Base-by-base conservation (phyloP, 2,329 filamentous ascomycete genomes). In the Hypoxylon sp. region DNA sequence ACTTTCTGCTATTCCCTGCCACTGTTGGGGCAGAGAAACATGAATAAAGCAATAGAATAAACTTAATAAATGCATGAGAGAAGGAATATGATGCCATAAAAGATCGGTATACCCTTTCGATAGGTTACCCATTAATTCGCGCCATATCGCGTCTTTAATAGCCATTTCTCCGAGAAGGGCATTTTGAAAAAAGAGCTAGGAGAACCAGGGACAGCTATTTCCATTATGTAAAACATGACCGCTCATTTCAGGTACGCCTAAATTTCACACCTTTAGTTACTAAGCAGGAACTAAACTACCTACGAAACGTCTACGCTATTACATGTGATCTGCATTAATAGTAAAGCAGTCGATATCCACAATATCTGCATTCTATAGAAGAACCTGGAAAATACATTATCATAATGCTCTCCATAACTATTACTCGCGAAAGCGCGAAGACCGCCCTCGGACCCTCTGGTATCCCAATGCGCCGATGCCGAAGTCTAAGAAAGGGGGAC, bases 381-480 rank as follows among this genome's bases (percentile, higher is more conserved):
- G 26, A 26, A 26, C 3, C 4, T 26, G 26, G 26, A 26, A 26
- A 26, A 26, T 26, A 26, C 5, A 26, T 26, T 4, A 4, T 26
- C 26, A 26, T 26, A 4, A 26, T 26, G 26, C 26, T 26, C 26
- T 26, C 26, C 26, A 26, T 6, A 5, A 26, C 5, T 6, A 26
- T 26, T 22, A 33, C 39, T 26, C 24, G 22, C 14, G 31, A 37
- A 17, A 29, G 50, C n/a, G 35, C 6, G 14, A 19, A 39, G 22
- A 39, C 37, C 13, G 33, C 31, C 13, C 26, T 39, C 22, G 6
- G 13, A 19, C 24, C 26, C n/a, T 52, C 52, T 37, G 37, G 53
- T 64, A 64, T 64, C 61, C 54, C 61, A 47, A 64, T 64, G 17
- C 14, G 46, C 61, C 61, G 61, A 59, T 42, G 47, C 47, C 61